Evolutionary conservation across 495 filamentous ascomycete species (phyloP).

Genomic region (Glarea lozoyensis): DNA sequence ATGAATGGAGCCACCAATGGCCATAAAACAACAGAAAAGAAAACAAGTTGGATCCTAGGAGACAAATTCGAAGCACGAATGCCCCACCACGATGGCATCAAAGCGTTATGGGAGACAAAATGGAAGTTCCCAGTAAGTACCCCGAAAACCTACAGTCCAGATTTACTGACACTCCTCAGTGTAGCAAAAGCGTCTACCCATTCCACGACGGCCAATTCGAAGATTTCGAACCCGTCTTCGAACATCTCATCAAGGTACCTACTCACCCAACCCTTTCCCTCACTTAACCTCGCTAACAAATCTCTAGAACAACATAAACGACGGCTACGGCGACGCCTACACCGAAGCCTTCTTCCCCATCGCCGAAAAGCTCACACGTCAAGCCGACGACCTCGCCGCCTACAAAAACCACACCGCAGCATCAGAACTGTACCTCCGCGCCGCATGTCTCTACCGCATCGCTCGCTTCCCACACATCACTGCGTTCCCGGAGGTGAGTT

Average conservation of each 20-base stretch:
- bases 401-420: slow-evolving; percentile 35
- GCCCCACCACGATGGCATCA: slow-evolving; percentile 62
- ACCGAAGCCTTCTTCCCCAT: slow-evolving; percentile 52
- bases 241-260: slow-evolving; percentile 51
- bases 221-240: slow-evolving; percentile 69
- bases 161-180: slow-evolving; percentile 26
- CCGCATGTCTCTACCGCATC: slow-evolving; percentile 65
- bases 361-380: slow-evolving; percentile 40
- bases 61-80: slow-evolving; percentile 16
- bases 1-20: too few relatives aligned
- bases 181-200: slow-evolving; percentile 59
- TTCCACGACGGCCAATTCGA: slow-evolving; percentile 65
- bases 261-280: slow-evolving; percentile 14
- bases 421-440: slow-evolving; percentile 56
- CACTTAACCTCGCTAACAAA: not conserved
- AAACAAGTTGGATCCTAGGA: slow-evolving; percentile 1
- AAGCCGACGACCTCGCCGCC: slow-evolving; percentile 33
- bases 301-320: slow-evolving; percentile 45
- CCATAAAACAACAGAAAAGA: not conserved
- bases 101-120: slow-evolving; percentile 71
- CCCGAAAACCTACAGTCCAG: not conserved
- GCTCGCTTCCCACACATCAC: slow-evolving; percentile 64
- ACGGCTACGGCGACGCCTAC: slow-evolving; percentile 55
- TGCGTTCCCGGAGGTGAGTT: slow-evolving; percentile 29
- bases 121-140: slow-evolving; percentile 60